These are phyloP conservation scores for Dothiorella sarmentorum DNA, from an alignment of 2,329 filamentous ascomycete genomes.

Conservation along the genomic window DNA sequence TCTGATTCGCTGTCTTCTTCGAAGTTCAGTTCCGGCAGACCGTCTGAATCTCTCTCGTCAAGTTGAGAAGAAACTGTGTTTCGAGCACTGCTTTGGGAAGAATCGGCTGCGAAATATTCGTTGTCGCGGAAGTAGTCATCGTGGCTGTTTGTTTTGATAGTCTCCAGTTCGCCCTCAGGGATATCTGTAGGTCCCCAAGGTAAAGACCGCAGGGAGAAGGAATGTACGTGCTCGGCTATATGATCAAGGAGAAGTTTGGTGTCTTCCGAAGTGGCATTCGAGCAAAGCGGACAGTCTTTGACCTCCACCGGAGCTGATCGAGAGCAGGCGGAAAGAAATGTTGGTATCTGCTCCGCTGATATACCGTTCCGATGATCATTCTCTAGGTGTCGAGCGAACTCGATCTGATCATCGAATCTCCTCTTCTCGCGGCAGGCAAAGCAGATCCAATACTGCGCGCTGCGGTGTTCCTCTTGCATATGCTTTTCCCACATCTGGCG, in stretches of 20 bases:
- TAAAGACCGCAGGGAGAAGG: not conserved
- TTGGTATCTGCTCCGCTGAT: not conserved
- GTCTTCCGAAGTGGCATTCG: not conserved
- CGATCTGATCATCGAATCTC: no score
- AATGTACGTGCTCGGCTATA: not conserved
- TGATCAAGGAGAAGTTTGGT: not conserved
- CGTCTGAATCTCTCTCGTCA: no score
- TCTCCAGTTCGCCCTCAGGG: no score
- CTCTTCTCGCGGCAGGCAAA: not conserved
- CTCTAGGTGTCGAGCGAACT: not conserved
- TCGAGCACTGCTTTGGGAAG: no score
- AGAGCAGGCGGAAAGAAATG: not conserved
- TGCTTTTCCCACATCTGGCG: not conserved
- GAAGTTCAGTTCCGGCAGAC: no score
- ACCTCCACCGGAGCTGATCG: not conserved
- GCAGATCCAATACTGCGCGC: not conserved
- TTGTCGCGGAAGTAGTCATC: no score
- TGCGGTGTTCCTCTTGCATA: not conserved
- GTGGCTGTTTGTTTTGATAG: no score
- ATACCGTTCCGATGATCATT: no score
- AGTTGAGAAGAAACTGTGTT: no score
- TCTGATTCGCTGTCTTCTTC: no score
- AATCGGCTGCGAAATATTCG: no score
- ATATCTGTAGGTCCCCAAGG: no score
- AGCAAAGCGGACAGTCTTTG: not conserved